These are phyloP conservation scores for Tetrapisispora iriomotensis DNA, from an alignment of 805 yeast species.

Conservation along the genomic window DNA sequence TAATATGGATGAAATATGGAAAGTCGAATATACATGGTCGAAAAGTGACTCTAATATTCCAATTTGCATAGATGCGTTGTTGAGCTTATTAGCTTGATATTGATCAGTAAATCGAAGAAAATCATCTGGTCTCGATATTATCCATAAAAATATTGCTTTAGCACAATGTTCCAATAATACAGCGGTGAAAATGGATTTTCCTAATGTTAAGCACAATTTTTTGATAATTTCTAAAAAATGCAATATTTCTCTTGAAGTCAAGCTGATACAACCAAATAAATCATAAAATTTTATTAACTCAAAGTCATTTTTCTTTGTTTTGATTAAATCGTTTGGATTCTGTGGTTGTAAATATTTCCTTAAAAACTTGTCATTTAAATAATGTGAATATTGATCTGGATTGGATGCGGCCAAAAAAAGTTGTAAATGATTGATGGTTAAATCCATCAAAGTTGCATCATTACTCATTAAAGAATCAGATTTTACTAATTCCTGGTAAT, in stretches of 20 bases:
- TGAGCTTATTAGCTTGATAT: background rate
- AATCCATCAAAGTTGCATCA: slow-evolving; percentile 12
- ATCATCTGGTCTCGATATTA: slow-evolving; percentile 37
- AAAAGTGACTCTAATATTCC: slow-evolving; percentile 8
- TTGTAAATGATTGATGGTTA: slow-evolving; percentile 26
- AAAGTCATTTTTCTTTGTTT: slow-evolving; percentile 22
- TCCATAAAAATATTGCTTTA: slow-evolving; percentile 38
- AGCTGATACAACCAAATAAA: slow-evolving; percentile 32
- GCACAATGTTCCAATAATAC: slow-evolving; percentile 35
- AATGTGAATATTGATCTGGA: slow-evolving; percentile 34
- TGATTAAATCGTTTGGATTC: background rate
- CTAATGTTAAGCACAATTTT: slow-evolving; percentile 29
- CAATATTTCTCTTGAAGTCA: slow-evolving; percentile 31
- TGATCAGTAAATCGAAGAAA: slow-evolving; percentile 23
- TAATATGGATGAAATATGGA: slow-evolving; percentile 11
- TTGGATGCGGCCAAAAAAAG: slow-evolving; percentile 44
- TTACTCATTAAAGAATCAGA: background rate
- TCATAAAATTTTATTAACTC: slow-evolving; percentile 37
- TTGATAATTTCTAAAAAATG: slow-evolving; percentile 33
- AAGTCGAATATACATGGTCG: slow-evolving; percentile 14
- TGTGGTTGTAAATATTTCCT: slow-evolving; percentile 24
- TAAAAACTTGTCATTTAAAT: slow-evolving; percentile 16
- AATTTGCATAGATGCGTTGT: background rate
- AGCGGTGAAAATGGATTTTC: slow-evolving; percentile 36
- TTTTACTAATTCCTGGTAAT: slow-evolving; percentile 1